Conservation (phyloP, 1,139 yeast species). For the Ogataea hybrid region DNA sequence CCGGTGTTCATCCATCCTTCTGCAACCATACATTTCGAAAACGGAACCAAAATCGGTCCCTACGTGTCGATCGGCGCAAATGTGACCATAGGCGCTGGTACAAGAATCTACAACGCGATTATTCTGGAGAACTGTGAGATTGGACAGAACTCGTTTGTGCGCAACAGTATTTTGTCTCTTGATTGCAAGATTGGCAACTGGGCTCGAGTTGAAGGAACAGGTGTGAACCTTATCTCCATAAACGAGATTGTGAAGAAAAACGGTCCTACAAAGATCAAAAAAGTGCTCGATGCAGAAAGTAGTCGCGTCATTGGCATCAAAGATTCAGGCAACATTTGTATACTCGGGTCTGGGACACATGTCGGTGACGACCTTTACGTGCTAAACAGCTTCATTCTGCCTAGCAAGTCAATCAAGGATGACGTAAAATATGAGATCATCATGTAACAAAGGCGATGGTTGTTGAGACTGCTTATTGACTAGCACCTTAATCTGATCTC, state of each 20-base stretch:
- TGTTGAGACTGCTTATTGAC: background rate
- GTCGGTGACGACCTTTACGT: conserved; percentile 57
- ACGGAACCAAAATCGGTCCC: conserved; percentile 54
- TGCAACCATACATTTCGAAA: conserved; percentile 40
- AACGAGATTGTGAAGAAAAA: conserved; percentile 26
- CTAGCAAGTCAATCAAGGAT: conserved; percentile 55
- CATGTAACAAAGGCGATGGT: conserved; percentile 38
- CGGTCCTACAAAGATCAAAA: conserved; percentile 21
- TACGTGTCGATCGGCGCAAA: conserved; percentile 59
- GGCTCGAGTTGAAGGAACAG: conserved; percentile 64
- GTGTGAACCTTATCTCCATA: conserved; percentile 38
- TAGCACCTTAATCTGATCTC: background rate
- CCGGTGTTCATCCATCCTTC: conserved; percentile 53
- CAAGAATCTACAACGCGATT: conserved; percentile 54
- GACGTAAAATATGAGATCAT: conserved; percentile 60
- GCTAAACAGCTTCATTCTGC: conserved; percentile 59
- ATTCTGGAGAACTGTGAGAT: conserved; percentile 48
- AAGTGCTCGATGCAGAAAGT: conserved; percentile 31
- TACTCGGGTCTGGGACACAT: conserved; percentile 51
- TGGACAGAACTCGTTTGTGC: conserved; percentile 47
- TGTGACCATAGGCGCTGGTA: conserved; percentile 51
- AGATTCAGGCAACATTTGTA: conserved; percentile 52
- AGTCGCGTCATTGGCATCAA: conserved; percentile 42
- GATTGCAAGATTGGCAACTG: conserved; percentile 53
- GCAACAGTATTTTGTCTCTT: conserved; percentile 52